Evolutionary conservation across 352 stramenopile species (phyloP).

Genomic region (Pelagophyceae sp.): DNA sequence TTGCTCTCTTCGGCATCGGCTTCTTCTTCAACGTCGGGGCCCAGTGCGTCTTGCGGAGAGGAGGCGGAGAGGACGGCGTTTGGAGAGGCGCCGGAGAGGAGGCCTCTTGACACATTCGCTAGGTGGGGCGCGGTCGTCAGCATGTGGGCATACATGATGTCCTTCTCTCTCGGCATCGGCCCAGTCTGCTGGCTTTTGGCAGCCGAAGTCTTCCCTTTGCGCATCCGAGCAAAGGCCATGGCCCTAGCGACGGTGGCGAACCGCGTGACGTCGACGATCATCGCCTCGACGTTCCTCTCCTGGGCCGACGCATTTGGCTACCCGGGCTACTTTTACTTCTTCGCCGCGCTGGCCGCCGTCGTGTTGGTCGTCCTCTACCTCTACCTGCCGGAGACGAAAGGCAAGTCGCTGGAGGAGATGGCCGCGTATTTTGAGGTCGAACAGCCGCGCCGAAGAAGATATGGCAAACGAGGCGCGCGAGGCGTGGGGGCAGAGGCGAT

Average conservation of each 20-base stretch:
- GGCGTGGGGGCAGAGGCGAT: no score
- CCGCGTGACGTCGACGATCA: constrained; percentile 44
- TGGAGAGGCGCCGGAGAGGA: no score
- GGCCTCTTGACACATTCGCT: no score
- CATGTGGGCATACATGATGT: constrained; percentile 47
- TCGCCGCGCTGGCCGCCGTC: constrained; percentile 37
- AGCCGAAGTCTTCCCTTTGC: constrained; percentile 52
- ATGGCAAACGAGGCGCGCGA: not conserved
- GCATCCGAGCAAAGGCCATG: constrained; percentile 55
- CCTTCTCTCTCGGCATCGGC: constrained; percentile 53
- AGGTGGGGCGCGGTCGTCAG: constrained; percentile 37
- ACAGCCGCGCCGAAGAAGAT: not conserved
- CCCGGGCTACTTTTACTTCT: constrained; percentile 45
- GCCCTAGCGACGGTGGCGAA: constrained; percentile 50
- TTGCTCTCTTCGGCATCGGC: constrained; percentile 39
- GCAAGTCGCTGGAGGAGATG: constrained; percentile 54
- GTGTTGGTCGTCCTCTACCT: constrained; percentile 43
- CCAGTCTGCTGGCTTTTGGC: constrained; percentile 51
- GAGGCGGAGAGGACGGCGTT: no score
- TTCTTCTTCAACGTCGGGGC: constrained; percentile 29
- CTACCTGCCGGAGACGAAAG: constrained; percentile 55
- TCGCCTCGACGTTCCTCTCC: constrained; percentile 52
- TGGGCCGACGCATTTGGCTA: constrained; percentile 40
- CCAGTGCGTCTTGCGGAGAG: no score
- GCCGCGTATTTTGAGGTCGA: constrained; percentile 48